A percentile compares a stretch with the other conserved stretches of the same genome.
These are phyloP conservation scores for Globisporangium solare DNA, from an alignment of 352 stramenopile genomes.

Conservation along the genomic window DNA sequence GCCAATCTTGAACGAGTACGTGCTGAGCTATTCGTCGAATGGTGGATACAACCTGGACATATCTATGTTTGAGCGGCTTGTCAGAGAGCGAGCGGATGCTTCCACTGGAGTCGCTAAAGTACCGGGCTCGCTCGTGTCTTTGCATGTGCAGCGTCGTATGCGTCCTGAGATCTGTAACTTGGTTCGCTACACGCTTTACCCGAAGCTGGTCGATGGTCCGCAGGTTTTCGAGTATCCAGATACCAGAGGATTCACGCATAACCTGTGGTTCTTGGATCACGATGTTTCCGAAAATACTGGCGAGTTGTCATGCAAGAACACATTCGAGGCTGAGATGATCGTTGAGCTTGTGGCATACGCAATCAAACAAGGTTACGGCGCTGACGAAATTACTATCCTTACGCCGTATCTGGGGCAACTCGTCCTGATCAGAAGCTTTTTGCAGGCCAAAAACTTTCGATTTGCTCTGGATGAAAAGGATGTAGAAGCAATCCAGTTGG, in stretches of 20 bases:
- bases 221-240: not conserved
- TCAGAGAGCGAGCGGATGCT: not conserved
- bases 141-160: not conserved
- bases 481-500: not conserved
- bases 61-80: slow-evolving; percentile 1
- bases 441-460: not conserved
- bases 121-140: not conserved
- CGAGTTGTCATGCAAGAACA: not conserved
- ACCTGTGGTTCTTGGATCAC: not conserved
- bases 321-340: not conserved
- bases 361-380: not conserved
- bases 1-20: not conserved
- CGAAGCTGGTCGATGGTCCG: not conserved
- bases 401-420: not conserved
- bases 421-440: not conserved
- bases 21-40: not conserved
- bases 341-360: not conserved
- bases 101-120: not conserved
- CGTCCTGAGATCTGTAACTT: not conserved
- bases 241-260: not conserved
- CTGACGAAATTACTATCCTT: not conserved
- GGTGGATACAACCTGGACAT: not conserved
- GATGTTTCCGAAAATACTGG: not conserved
- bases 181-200: not conserved
- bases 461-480: not conserved